Evolutionary conservation across 2,329 filamentous ascomycete species (phyloP), one percentile per base, ranked within the genome.

Genomic region (Xylariaceae sp.): DNA sequence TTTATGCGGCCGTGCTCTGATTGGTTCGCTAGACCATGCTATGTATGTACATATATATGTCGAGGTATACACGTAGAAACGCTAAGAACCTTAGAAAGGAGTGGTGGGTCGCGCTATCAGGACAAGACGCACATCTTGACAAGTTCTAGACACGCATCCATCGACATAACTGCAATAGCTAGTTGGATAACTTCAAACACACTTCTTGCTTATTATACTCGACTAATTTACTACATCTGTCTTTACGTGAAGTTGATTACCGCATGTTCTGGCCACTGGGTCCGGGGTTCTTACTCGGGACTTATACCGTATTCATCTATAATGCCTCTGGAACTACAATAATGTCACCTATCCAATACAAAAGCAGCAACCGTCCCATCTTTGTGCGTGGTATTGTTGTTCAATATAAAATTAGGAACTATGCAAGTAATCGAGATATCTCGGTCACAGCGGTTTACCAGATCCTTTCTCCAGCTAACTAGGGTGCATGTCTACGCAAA

Each of bases 21-120:
- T 66, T 66, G 64, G 64, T 56, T 61, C 62, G 64, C 64, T 65
- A 66, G 40, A 47, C 62, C 54, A 54, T 56, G 54, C 54, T 21
- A 50, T n/a, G n/a, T n/a, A n/a, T n/a, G n/a, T n/a, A n/a, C n/a
- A n/a, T n/a, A n/a, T n/a, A n/a, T n/a, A n/a, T 47, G 59, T 61
- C 43, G 55, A 59, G 44, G 51, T 52, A 63, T 51, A 52, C 32
- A 50, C 5, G 9, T 37, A 41, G 44, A 29, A 50, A 48, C 14
- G 47, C 52, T 37, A 50, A 26, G 49, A 48, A 48, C 56, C 47
- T 32, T 46, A 52, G 49, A 40, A 42, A 21, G 41, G 40, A 21
- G 20, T n/a, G 16, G 61, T 63, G 61, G 61, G 59, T 50, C 61
- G 26, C 44, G 26, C 44, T 47, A 51, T 40, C 26, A 44, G 47